These are phyloP conservation scores for Andrographis paniculata DNA, from an alignment of 305 asterid species.

Conservation along the genomic window DNA sequence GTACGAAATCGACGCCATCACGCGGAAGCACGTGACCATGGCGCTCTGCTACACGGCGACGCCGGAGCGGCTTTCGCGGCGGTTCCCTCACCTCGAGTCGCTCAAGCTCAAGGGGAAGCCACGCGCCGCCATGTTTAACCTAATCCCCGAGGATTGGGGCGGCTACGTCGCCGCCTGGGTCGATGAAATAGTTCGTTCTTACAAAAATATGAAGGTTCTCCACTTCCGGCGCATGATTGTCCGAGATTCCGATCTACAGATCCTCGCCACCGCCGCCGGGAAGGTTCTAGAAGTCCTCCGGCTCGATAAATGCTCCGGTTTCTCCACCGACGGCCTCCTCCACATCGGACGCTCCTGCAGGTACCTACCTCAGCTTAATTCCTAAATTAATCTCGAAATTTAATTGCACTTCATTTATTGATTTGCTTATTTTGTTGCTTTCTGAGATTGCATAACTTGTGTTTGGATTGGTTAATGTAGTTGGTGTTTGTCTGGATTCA, in stretches of 20 bases:
- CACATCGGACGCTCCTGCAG: constrained; percentile 56
- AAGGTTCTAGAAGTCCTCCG: constrained; percentile 50
- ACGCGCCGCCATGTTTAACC: constrained; percentile 91
- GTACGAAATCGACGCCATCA: constrained; percentile 70
- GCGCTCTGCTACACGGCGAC: constrained; percentile 81
- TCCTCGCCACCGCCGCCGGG: constrained; percentile 39
- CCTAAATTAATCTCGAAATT: too few relatives aligned
- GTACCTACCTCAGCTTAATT: too few relatives aligned
- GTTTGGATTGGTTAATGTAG: too few relatives aligned
- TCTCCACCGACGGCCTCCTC: constrained; percentile 63
- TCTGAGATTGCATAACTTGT: too few relatives aligned
- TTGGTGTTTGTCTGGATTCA: too few relatives aligned
- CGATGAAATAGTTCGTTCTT: constrained; percentile 39
- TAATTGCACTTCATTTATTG: too few relatives aligned
- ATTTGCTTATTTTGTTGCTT: too few relatives aligned
- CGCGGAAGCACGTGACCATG: constrained; percentile 82
- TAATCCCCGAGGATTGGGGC: constrained; percentile 96
- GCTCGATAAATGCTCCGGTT: constrained; percentile 84
- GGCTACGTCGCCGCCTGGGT: constrained; percentile 82
- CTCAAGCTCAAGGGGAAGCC: constrained; percentile 92
- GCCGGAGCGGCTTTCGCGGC: constrained; percentile 46
- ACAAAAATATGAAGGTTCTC: constrained; percentile 41
- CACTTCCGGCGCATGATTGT: constrained; percentile 95
- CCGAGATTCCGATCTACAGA: constrained; percentile 68
- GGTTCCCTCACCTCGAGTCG: constrained; percentile 82